phyloP scores from a whole-genome alignment of 441 rosid species.

The Arabidopsis hybrid region DNA sequence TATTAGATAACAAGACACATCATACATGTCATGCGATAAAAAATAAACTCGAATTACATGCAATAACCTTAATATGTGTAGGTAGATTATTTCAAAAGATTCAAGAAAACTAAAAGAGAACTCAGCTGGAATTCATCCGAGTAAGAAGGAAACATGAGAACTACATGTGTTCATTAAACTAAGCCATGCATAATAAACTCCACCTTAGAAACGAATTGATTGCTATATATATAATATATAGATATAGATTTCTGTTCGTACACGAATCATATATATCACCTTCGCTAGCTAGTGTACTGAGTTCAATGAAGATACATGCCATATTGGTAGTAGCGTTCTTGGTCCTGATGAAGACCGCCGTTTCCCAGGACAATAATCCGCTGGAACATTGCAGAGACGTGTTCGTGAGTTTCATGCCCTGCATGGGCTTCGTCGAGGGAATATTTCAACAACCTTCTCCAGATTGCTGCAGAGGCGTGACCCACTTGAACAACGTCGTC shows the following conservation, averaged over 20 bases:
- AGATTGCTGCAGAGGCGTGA: conserved; percentile 47
- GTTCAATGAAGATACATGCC: conserved; percentile 28
- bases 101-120: conserved; percentile 28
- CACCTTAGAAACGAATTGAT: conserved; percentile 2
- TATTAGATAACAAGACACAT: background rate
- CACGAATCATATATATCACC: conserved; percentile 3
- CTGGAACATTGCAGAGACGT: conserved; percentile 39
- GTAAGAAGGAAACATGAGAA: conserved; percentile 36
- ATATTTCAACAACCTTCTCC: conserved; percentile 35
- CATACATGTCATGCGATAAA: background rate
- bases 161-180: conserved; percentile 30
- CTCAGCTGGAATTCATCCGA: conserved; percentile 33
- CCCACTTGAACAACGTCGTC: conserved; percentile 39
- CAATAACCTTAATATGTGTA: background rate
- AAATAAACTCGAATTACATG: conserved; percentile 37
- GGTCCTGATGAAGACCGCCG: conserved; percentile 21
- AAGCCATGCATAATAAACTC: conserved; percentile 6
- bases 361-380: conserved; percentile 2
- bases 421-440: conserved; percentile 45
- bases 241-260: background rate
- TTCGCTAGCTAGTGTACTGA: background rate
- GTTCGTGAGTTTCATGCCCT: conserved; percentile 42
- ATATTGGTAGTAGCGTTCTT: conserved; percentile 31
- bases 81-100: background rate
- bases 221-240: background rate